These are phyloP conservation scores for Cryptomeria japonica DNA, from an alignment of 75 land plant genomes.

Conservation along the genomic window DNA sequence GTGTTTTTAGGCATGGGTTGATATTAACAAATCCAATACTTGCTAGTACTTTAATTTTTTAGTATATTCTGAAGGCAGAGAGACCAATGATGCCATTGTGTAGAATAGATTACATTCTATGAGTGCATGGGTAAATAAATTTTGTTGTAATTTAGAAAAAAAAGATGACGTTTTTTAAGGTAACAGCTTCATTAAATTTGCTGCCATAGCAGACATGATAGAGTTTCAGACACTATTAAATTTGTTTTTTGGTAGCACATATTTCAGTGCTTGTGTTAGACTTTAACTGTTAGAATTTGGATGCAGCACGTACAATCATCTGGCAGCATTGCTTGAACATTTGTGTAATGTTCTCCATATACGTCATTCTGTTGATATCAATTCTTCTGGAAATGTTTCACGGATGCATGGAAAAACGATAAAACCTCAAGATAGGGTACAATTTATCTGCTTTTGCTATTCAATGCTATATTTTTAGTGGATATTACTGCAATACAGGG, in stretches of 20 bases:
- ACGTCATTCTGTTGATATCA: background rate
- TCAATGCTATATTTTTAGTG: background rate
- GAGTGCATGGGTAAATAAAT: background rate
- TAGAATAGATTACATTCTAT: background rate
- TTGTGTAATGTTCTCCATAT: slow-evolving; percentile 4
- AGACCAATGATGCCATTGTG: background rate
- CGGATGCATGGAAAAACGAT: background rate
- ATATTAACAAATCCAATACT: background rate
- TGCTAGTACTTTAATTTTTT: background rate
- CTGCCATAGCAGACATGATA: background rate
- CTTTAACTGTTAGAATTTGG: background rate
- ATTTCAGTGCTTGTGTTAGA: background rate
- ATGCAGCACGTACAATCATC: slow-evolving; percentile 13
- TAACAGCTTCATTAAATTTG: background rate
- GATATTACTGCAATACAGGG: background rate
- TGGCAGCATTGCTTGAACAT: slow-evolving; percentile 4
- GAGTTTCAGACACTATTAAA: background rate
- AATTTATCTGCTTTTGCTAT: background rate
- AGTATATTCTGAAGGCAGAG: background rate
- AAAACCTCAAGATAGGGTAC: background rate
- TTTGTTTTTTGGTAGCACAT: background rate
- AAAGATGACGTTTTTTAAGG: background rate
- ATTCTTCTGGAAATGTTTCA: background rate
- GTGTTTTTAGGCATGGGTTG: background rate
- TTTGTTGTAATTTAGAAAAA: background rate